These are phyloP conservation scores for Triticum monococcum DNA, from an alignment of 176 grass and related monocot genomes.

Conservation along the genomic window DNA sequence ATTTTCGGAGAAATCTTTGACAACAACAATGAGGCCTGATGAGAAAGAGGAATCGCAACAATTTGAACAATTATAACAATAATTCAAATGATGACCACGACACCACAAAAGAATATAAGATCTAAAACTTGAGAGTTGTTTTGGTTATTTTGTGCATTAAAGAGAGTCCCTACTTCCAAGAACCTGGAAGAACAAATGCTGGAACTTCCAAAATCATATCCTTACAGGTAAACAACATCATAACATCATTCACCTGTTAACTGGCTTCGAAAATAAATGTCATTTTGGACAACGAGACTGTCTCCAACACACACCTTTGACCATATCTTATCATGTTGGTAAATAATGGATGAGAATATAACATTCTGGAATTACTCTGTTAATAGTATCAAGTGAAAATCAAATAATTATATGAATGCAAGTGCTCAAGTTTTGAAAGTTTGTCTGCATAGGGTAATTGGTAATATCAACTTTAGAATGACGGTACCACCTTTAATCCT, in stretches of 20 bases:
- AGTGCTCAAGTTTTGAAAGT: neutral
- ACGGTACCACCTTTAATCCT: slow-evolving; percentile 61
- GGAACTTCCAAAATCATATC: neutral
- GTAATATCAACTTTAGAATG: neutral
- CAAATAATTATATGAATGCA: too few species aligned
- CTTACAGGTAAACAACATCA: neutral
- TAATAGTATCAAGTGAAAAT: neutral
- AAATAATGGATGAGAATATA: neutral
- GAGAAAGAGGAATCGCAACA: neutral
- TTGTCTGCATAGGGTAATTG: neutral
- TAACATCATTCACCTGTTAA: neutral
- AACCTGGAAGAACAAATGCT: neutral
- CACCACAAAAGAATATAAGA: neutral
- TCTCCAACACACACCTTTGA: neutral
- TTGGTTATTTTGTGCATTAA: neutral
- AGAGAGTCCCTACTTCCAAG: neutral
- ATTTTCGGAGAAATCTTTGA: slow-evolving; percentile 74
- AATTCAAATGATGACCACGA: neutral
- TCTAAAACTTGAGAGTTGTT: neutral
- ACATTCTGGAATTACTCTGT: neutral
- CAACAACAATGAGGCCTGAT: slow-evolving; percentile 65
- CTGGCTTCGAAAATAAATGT: neutral
- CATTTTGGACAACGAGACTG: neutral
- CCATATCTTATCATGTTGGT: neutral
- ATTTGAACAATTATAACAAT: neutral